Percentiles rank a stretch among this genome's conserved stretches.
Evolutionary conservation across 352 stramenopile genomes (phyloP).

Genomic region (Globisporangium carolinianum): DNA sequence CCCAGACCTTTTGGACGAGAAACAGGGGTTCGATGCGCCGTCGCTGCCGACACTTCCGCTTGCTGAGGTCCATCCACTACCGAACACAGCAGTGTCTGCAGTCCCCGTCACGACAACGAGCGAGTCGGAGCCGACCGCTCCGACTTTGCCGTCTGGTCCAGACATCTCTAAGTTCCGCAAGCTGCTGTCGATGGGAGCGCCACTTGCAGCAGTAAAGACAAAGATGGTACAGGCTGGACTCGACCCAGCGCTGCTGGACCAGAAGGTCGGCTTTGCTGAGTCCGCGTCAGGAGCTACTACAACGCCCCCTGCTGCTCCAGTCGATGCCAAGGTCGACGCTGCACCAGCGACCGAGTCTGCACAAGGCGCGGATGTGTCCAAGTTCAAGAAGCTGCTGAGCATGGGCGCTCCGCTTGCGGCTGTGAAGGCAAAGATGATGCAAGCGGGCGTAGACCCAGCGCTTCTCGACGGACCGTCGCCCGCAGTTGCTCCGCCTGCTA

Average conservation of each 20-base stretch:
- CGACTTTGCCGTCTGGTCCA: not conserved
- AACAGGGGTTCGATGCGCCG: slow-evolving; percentile 38
- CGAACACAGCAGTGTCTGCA: too few relatives aligned
- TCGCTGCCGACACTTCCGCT: not conserved
- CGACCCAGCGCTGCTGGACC: slow-evolving; percentile 41
- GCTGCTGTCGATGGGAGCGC: slow-evolving; percentile 83
- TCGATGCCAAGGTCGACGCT: slow-evolving; percentile 9
- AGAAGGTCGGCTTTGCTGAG: slow-evolving; percentile 8
- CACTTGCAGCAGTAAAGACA: slow-evolving; percentile 44
- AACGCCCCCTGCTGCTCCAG: not conserved
- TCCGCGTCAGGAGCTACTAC: not conserved
- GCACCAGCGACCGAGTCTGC: not conserved
- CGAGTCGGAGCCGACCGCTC: not conserved
- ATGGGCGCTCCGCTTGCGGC: slow-evolving; percentile 53
- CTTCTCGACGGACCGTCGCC: slow-evolving; percentile 27
- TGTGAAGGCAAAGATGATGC: slow-evolving; percentile 63
- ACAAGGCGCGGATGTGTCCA: slow-evolving; percentile 21
- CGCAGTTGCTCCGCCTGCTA: not conserved
- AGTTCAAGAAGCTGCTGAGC: slow-evolving; percentile 56
- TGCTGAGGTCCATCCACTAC: too few relatives aligned
- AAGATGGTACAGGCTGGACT: slow-evolving; percentile 64
- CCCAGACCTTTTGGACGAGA: slow-evolving; percentile 44
- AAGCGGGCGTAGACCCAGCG: slow-evolving; percentile 50
- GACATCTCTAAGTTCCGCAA: slow-evolving; percentile 87
- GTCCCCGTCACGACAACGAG: not conserved